Evolutionary conservation across 192 early-diverging fungal species (phyloP), one percentile per base, ranked within the genome.

Genomic region (Coemansia sp.): DNA sequence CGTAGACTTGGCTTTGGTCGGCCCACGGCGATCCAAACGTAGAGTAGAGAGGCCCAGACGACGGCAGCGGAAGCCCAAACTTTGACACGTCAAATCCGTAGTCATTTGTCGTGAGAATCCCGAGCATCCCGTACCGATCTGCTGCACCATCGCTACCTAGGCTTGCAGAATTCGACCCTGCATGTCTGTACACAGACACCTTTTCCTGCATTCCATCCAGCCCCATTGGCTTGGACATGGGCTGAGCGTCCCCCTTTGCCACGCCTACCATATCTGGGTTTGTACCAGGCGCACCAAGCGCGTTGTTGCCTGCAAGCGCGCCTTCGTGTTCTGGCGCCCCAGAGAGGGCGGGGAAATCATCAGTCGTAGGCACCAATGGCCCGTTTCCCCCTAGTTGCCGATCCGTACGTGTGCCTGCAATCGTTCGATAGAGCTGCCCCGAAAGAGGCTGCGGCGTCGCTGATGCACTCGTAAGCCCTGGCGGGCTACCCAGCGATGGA

Each of bases 11-110:
- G 67, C 75, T 81, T 45, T 86, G 84, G 61, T 95, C 92, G 20
- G 91, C 81, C 88, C 93, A 99, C 23, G 95, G 95, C 29, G 92
- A 91, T 53, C 89, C 88, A 74, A 97, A 94, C 35, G 92, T 91
- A 49, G 93, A 84, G 67, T 94, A 92, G 46, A 99, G 79, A 5
- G 92, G 82, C 11, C 90, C 90, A 48, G 86, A 79, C 38, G 90
- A 88, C 56, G 88, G 89, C 57, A 92, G 69, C 61, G 88, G 87
- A 23, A 92, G 83, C 13, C 91, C 94, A 42, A 99, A 85, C 23
- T 90, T 89, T 20, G 95, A 91, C 56, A 96, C 81, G 78, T 99
- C 95, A 69, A 86, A 87, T 1, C 95, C 97, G n/a, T 95, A 86
- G 32, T 92, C 89, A 63, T 95, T 83, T 76, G 90, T 91, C 34